phyloP scores from a whole-genome alignment of 106 monocot genomes.

The Apostasia shenzhenica region DNA sequence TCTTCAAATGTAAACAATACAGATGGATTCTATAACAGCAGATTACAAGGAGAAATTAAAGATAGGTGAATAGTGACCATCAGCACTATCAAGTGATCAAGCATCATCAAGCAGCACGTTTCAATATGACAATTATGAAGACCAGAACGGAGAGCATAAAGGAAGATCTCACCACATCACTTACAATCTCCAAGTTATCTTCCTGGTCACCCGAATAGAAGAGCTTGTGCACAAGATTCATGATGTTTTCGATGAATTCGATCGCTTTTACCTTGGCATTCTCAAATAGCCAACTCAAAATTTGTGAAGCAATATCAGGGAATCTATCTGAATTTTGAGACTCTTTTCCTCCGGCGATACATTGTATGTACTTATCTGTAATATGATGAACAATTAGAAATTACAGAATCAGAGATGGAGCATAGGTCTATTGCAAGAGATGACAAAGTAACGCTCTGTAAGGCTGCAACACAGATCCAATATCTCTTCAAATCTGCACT shows the following conservation, averaged over 20 bases:
- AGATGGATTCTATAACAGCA: no score
- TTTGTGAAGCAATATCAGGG: constrained; percentile 1
- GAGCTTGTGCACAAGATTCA: constrained; percentile 14
- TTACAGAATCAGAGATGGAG: no score
- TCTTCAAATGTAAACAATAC: no score
- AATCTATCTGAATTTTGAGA: not conserved
- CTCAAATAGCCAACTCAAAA: constrained; percentile 19
- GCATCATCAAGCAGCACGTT: constrained; percentile 6
- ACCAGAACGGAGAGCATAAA: constrained; percentile 35
- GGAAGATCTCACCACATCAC: constrained; percentile 26
- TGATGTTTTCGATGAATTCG: constrained; percentile 21
- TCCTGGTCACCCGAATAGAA: constrained; percentile 5
- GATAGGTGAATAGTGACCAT: no score
- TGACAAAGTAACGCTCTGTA: no score
- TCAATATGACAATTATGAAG: constrained; percentile 27
- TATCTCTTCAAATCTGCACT: no score
- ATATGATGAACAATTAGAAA: no score
- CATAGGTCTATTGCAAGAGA: no score
- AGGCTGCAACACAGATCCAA: no score
- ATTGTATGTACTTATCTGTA: constrained; percentile 3
- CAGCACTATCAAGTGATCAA: not conserved
- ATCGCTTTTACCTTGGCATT: constrained; percentile 10
- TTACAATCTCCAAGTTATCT: constrained; percentile 10
- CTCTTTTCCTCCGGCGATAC: not conserved
- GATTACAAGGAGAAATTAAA: no score